Evolutionary conservation across 164 flowering plant species (phyloP), one percentile per base, ranked within the genome.

Genomic region (Aristolochia californica): DNA sequence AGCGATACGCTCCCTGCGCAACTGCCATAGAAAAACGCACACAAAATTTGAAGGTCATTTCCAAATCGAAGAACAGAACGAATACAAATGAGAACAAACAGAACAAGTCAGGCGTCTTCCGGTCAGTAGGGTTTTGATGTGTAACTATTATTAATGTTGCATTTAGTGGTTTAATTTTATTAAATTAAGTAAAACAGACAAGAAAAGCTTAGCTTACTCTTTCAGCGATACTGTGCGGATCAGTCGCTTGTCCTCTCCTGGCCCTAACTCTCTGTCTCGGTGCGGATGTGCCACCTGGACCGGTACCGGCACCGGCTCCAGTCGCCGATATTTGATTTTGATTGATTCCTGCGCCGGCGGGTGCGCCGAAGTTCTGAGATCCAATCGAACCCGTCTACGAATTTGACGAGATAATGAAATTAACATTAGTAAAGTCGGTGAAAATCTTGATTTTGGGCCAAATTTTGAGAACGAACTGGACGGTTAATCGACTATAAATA

Each of bases 181-280:
- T 22, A n/a, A 26, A 10, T 53, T n/a, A 5, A 63, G 38, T 25
- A 16, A 30, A 21, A 27, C 23, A 48, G 23, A 62, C 53, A 27
- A 2, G 27, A n/a, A n/a, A n/a, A n/a, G n/a, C n/a, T n/a, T n/a
- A 57, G 55, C 72, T 58, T 66, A 93, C 99, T 61, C 99, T 74
- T 82, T 93, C 99, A 53, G 99, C 99, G 15, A 93, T 93, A 71
- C 99, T 93, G 69, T 93, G 99, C 2, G 99, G 99, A 53, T 89
- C 99, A 18, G 99, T 93, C 1, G 99, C 99, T 61, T 93, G 99
- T 10, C 99, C 99, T 75, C 99, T 75, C 59, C 96, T 65, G 5
- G 99, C 99, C 67, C 99, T 79, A 2, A 89, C 95, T 56, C 86
- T 74, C 67, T 79, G 99, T 55, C 72, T 70, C 17, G 82, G 70